These are phyloP conservation scores for Nicotiana knightiana DNA, from an alignment of 257 asterid species.

Conservation along the genomic window DNA sequence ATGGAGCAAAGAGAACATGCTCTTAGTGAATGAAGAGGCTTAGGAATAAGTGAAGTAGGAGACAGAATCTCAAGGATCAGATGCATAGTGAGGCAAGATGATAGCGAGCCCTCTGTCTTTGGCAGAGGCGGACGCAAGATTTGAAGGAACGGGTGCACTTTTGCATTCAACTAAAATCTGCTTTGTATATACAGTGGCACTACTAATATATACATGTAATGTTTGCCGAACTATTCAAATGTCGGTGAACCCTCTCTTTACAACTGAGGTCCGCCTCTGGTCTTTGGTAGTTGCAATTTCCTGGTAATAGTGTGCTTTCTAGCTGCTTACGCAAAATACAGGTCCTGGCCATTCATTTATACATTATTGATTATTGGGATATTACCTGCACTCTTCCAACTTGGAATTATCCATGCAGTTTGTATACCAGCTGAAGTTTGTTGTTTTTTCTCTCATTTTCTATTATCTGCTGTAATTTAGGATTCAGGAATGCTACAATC, in stretches of 20 bases:
- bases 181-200: no score
- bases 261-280: no score
- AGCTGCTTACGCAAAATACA: neutral
- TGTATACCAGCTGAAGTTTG: neutral
- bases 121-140: no score
- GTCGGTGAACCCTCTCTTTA: no score
- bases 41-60: slow-evolving; percentile 1
- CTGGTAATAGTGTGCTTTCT: neutral
- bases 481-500: neutral
- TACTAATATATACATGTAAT: no score
- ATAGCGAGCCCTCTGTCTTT: neutral
- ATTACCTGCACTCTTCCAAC: neutral
- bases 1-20: neutral
- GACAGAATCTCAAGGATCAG: slow-evolving; percentile 3
- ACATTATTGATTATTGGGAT: neutral
- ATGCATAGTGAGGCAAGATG: neutral
- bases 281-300: neutral
- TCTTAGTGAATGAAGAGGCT: neutral
- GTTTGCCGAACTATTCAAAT: no score
- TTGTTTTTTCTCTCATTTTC: neutral
- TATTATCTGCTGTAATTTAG: neutral
- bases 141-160: no score
- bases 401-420: neutral
- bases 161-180: no score
- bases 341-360: neutral